Percentiles rank a stretch among this genome's conserved stretches.
phyloP scores from a whole-genome alignment of 352 stramenopile species.

The Globisporangium okanoganense region DNA sequence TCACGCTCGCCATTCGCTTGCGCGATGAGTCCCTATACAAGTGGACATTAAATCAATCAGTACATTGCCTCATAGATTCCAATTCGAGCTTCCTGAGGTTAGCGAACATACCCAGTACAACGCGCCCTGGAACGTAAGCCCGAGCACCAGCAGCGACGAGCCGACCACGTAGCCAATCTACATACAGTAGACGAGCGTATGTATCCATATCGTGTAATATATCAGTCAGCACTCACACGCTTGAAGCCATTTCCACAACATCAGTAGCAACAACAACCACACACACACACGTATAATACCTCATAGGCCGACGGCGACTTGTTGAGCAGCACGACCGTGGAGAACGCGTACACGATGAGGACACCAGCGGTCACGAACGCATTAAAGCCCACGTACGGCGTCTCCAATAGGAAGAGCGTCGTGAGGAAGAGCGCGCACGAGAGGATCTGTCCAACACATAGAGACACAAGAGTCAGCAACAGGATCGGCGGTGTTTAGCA shows the following conservation, averaged over 20 bases:
- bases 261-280: background rate
- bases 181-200: background rate
- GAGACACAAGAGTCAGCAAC: background rate
- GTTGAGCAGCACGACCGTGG: constrained; percentile 73
- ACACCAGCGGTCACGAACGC: constrained; percentile 54
- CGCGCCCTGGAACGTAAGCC: constrained; percentile 61
- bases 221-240: background rate
- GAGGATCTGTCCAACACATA: constrained; percentile 33
- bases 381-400: constrained; percentile 63
- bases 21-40: constrained; percentile 34
- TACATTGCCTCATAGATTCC: background rate
- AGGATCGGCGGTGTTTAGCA: background rate
- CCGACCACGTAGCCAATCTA: constrained; percentile 77
- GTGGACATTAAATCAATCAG: background rate
- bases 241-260: background rate
- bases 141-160: constrained; percentile 58
- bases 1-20: constrained; percentile 24
- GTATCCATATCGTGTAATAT: background rate
- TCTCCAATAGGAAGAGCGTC: constrained; percentile 73
- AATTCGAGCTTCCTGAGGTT: background rate
- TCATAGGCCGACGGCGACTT: constrained; percentile 78
- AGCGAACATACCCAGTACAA: constrained; percentile 54
- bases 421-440: constrained; percentile 53
- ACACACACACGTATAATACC: constrained; percentile 20
- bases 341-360: constrained; percentile 70